Evolutionary conservation across 768 basidiomycete genomes (phyloP).

Genomic region (Paxillus rubicundulus): DNA sequence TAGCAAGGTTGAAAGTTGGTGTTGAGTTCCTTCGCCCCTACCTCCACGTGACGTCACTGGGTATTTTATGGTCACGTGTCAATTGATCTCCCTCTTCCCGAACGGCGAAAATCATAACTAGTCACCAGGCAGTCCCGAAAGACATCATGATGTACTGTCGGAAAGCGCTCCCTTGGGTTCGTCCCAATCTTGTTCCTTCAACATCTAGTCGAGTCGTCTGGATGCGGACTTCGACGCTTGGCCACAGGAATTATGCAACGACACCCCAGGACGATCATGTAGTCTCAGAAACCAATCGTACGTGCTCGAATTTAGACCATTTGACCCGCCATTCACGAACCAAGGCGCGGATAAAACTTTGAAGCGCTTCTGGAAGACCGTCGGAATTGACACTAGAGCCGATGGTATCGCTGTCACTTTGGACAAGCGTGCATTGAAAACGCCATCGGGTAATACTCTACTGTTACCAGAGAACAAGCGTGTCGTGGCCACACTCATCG

Average conservation of each 20-base stretch:
- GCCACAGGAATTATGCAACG: slow-evolving; percentile 13
- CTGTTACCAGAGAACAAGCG: slow-evolving; percentile 66
- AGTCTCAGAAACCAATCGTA: slow-evolving; percentile 66
- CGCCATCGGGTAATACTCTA: slow-evolving; percentile 78
- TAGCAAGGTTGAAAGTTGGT: not conserved
- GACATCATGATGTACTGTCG: slow-evolving; percentile 14
- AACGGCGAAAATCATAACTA: no score
- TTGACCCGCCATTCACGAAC: slow-evolving; percentile 5
- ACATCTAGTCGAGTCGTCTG: not conserved
- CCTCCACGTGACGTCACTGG: slow-evolving; percentile 21
- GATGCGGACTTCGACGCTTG: not conserved
- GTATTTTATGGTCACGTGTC: slow-evolving; percentile 23
- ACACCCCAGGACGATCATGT: slow-evolving; percentile 40
- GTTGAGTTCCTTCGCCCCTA: not conserved
- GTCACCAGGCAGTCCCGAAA: no score
- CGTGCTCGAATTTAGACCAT: slow-evolving; percentile 14
- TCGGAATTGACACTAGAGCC: slow-evolving; percentile 63
- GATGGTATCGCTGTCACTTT: slow-evolving; percentile 63
- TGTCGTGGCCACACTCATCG: slow-evolving; percentile 80
- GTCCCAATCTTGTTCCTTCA: slow-evolving; percentile 1
- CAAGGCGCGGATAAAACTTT: slow-evolving; percentile 83
- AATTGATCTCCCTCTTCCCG: slow-evolving; percentile 4
- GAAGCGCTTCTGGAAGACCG: slow-evolving; percentile 93
- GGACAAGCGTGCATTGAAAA: slow-evolving; percentile 83
- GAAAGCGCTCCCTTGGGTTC: slow-evolving; percentile 5